Conservation (phyloP, 495 filamentous ascomycete species). For the Cudoniella acicularis region DNA sequence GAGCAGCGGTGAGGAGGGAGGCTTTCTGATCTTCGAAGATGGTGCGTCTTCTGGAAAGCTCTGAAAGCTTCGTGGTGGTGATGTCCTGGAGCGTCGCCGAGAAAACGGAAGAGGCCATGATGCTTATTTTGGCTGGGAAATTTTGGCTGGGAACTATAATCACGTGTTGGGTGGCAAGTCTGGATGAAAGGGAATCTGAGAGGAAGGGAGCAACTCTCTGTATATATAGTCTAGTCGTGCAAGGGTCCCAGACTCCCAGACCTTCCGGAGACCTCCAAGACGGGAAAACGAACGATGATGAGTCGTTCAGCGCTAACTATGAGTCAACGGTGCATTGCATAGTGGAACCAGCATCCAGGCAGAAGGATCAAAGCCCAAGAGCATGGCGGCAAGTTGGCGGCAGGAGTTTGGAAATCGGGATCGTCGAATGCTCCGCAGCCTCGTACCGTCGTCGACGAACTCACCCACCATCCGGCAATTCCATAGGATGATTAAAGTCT, state of each 20-base stretch:
- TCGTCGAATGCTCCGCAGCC: not conserved
- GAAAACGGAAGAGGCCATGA: constrained; percentile 36
- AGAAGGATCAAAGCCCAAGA: not conserved
- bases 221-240: too few relatives aligned
- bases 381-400: not conserved
- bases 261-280: not conserved
- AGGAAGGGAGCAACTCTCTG: not conserved
- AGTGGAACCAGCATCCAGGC: not conserved
- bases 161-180: not conserved
- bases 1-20: constrained; percentile 24
- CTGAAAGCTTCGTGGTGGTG: constrained; percentile 59
- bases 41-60: constrained; percentile 55
- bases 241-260: too few relatives aligned
- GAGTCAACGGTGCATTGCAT: not conserved
- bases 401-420: not conserved
- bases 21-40: constrained; percentile 46
- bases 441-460: not conserved
- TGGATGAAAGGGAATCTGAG: not conserved
- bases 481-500: too few relatives aligned
- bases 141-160: too few relatives aligned
- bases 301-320: not conserved
- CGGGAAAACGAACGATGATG: not conserved
- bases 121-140: not conserved
- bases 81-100: constrained; percentile 63
- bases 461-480: too few relatives aligned